phyloP scores from a whole-genome alignment of 345 rosid species.

The Conringia planisiliqua region DNA sequence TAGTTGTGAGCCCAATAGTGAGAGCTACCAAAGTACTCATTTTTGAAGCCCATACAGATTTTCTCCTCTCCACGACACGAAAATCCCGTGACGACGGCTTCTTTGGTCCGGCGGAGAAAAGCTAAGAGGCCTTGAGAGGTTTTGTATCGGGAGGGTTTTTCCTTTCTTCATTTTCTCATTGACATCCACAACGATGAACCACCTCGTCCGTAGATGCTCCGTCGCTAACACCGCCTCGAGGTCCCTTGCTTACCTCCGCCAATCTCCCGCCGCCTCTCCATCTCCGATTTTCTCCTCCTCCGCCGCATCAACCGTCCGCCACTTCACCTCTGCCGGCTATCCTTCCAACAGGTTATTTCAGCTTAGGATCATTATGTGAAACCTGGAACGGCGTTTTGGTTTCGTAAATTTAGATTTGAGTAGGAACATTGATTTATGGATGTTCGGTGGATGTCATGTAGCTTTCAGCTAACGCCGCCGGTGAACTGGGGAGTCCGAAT shows the following conservation, averaged over 20 bases:
- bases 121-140: neutral
- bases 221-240: slow-evolving; percentile 13
- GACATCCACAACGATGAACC: slow-evolving; percentile 21
- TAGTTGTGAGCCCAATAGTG: neutral
- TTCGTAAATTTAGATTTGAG: neutral
- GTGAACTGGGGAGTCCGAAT: slow-evolving; percentile 86
- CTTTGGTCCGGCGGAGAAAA: slow-evolving; percentile 2
- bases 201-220: slow-evolving; percentile 22
- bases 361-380: neutral
- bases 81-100: neutral
- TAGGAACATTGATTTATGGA: slow-evolving; percentile 1
- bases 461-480: slow-evolving; percentile 72
- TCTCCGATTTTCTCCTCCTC: slow-evolving; percentile 22
- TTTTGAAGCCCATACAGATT: neutral
- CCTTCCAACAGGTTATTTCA: slow-evolving; percentile 40
- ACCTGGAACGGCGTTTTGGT: neutral
- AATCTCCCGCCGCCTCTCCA: slow-evolving; percentile 23
- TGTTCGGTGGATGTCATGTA: slow-evolving; percentile 13
- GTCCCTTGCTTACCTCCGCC: slow-evolving; percentile 28
- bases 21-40: neutral
- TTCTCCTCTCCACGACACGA: slow-evolving; percentile 5
- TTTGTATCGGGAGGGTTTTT: slow-evolving; percentile 13
- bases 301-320: slow-evolving; percentile 17
- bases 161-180: neutral
- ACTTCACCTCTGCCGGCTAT: slow-evolving; percentile 43